A percentile compares a stretch with the other conserved stretches of the same genome.
These are phyloP conservation scores for Lachancea kluyveri DNA, from an alignment of 805 yeast species.

Conservation along the genomic window DNA sequence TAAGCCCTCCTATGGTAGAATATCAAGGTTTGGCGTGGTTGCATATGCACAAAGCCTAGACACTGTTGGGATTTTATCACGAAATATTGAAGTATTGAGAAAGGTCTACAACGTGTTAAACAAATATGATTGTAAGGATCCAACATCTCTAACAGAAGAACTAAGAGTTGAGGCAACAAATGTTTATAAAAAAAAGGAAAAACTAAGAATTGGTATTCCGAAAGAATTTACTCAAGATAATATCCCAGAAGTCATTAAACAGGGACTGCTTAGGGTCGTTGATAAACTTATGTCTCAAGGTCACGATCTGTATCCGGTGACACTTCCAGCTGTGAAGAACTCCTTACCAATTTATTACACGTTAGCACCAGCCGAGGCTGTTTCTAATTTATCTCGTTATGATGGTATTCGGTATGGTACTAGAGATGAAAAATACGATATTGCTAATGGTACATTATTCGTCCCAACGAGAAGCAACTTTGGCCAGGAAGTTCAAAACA, in stretches of 20 bases:
- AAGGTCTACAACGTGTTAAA: conserved; percentile 54
- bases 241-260: conserved; percentile 40
- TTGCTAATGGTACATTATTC: conserved; percentile 37
- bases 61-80: conserved; percentile 80
- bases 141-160: conserved; percentile 50
- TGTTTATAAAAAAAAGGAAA: conserved; percentile 10
- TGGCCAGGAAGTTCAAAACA: conserved; percentile 76
- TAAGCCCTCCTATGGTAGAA: conserved; percentile 89
- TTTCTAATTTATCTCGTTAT: conserved; percentile 82
- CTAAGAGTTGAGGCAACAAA: conserved; percentile 29
- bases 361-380: conserved; percentile 87
- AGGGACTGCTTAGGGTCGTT: conserved; percentile 43
- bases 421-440: conserved; percentile 34
- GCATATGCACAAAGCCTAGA: conserved; percentile 93
- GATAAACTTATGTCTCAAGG: conserved; percentile 40
- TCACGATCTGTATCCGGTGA: conserved; percentile 50
- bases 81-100: conserved; percentile 37
- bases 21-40: conserved; percentile 87
- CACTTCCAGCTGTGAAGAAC: conserved; percentile 60
- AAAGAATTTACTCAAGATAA: conserved; percentile 56
- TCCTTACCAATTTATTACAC: conserved; percentile 82
- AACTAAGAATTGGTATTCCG: conserved; percentile 64
- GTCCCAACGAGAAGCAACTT: conserved; percentile 57
- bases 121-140: conserved; percentile 65
- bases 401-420: conserved; percentile 87